These are phyloP conservation scores for Oxyria digyna DNA, from an alignment of 148 eudicot species.

Conservation along the genomic window DNA sequence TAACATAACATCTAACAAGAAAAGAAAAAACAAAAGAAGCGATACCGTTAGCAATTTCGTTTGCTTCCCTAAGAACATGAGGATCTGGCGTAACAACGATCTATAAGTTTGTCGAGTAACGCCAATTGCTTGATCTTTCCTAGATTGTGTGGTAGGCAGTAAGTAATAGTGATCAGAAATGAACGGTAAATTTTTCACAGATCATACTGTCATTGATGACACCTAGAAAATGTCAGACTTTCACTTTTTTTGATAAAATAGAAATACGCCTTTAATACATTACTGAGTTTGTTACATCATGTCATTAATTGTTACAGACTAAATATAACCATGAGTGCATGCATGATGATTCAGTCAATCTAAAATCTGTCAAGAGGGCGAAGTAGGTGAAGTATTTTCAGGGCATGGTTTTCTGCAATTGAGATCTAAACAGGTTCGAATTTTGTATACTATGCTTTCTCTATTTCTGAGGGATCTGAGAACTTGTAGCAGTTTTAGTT, in stretches of 20 bases:
- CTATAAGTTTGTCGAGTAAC: too few species aligned
- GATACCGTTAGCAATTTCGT: too few species aligned
- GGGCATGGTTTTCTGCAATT: neutral
- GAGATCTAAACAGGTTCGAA: neutral
- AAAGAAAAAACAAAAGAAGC: too few species aligned
- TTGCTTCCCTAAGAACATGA: too few species aligned
- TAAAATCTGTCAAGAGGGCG: neutral
- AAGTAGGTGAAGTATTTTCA: neutral
- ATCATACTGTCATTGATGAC: neutral
- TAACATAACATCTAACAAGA: too few species aligned
- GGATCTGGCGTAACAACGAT: too few species aligned
- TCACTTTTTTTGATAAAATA: neutral
- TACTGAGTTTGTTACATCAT: slow-evolving; percentile 6
- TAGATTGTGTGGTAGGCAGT: neutral
- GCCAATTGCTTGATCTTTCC: neutral
- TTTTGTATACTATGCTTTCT: neutral
- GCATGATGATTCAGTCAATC: neutral
- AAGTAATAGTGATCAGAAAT: neutral
- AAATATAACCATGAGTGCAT: neutral
- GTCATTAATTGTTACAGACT: neutral
- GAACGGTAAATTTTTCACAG: slow-evolving; percentile 1
- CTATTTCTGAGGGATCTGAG: neutral
- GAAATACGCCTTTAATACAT: neutral
- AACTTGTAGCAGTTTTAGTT: neutral
- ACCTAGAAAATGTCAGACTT: neutral